Conservation (phyloP, 1,284 basidiomycete genomes). For the Tremellales sp. region DNA sequence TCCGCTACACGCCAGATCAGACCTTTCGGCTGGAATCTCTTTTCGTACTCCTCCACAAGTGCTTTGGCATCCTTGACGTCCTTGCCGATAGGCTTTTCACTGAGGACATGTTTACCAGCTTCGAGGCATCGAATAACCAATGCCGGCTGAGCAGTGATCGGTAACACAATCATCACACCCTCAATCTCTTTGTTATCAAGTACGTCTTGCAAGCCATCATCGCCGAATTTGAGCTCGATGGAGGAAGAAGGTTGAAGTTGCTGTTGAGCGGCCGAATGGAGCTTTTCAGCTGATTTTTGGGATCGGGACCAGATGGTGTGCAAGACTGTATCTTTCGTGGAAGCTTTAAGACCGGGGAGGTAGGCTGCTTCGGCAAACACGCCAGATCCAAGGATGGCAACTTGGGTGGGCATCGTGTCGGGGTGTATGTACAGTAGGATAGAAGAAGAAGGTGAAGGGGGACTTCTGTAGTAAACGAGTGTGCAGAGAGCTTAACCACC, state of each 20-base stretch:
- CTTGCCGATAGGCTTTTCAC: conserved; percentile 71
- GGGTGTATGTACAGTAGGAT: not conserved
- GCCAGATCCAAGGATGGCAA: conserved; percentile 43
- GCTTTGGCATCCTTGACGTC: conserved; percentile 61
- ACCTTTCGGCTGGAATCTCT: conserved; percentile 61
- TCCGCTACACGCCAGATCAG: conserved; percentile 81
- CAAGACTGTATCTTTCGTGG: conserved; percentile 51
- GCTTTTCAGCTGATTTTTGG: conserved; percentile 55
- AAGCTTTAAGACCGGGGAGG: conserved; percentile 63
- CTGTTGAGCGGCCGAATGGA: conserved; percentile 47
- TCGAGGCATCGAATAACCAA: conserved; percentile 56
- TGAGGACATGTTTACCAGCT: conserved; percentile 78
- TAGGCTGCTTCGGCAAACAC: conserved; percentile 54
- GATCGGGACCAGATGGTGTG: conserved; percentile 77
- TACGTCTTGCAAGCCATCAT: conserved; percentile 59
- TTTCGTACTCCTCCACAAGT: conserved; percentile 65
- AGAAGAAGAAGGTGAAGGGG: not conserved
- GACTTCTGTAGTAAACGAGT: no score
- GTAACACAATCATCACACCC: conserved; percentile 70
- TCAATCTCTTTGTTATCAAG: conserved; percentile 63
- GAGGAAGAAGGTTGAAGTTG: conserved; percentile 10
- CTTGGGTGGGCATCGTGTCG: conserved; percentile 19
- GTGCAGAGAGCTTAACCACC: no score
- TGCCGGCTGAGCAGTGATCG: conserved; percentile 67
- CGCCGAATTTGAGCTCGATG: conserved; percentile 56